Evolutionary conservation across 2,329 filamentous ascomycete genomes (phyloP), one percentile per base, ranked within the genome.

Genomic region (Beauveria sp.): DNA sequence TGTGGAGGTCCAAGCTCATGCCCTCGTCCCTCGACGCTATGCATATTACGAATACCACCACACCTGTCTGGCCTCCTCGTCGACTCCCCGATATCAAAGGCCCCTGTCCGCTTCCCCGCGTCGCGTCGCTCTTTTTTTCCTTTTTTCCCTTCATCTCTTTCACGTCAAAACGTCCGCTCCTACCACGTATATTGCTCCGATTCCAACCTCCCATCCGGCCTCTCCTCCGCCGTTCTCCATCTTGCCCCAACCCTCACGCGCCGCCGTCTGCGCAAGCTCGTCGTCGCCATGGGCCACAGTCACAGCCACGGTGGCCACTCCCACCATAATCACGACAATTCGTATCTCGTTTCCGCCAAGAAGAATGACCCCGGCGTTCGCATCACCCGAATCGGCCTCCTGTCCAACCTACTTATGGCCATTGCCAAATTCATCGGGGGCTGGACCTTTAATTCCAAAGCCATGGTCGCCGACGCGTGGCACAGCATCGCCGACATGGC

Each of bases 401-500:
- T 98, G 68, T 91, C 93, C 67, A 99, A 99, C 74, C 80, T 98
- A 58, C 87, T 87, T 71, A 98, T 99, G 93, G 95, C 93, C 55
- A 80, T 98, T 68, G 90, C 86, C 66, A 99, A 99, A 74, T 95
- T 93, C 47, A 80, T 93, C 30, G 95, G 95, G 62, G 95, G 95
- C 67, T 96, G 95, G 78, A 79, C 88, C 66, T 98, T 99, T 81
- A 93, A 97, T 75, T 97, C 93, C 50, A 92, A 97, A 76, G 88
- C 91, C 62, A 89, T 96, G 81, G 81, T 93, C 63, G 93, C 95
- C 71, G 95, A 99, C 74, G 95, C 91, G 61, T 93, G 96, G 78
- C 95, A 99, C 78, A 93, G 92, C 69, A 82, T 98, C 67, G 96
- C 93, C 54, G 95, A 99, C 75, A 84, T 99, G 61, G 91, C 96